Percentiles rank a stretch among this genome's conserved stretches.
These are phyloP conservation scores for Datura wrightii DNA, from an alignment of 257 asterid species.

Conservation along the genomic window DNA sequence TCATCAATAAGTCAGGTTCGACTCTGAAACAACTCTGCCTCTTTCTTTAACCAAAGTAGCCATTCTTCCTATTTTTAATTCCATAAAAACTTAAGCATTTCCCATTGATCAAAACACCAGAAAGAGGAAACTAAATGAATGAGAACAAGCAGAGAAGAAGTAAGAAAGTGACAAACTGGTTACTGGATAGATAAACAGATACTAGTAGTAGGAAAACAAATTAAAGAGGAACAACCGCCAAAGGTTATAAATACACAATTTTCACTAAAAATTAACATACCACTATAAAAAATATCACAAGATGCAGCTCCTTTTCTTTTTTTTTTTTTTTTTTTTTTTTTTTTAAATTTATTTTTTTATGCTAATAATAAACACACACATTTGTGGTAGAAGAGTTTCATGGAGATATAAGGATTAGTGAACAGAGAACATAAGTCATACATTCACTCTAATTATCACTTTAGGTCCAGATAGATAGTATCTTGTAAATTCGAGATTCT, in stretches of 20 bases:
- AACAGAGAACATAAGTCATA: constrained; percentile 12
- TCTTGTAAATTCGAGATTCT: too few species aligned
- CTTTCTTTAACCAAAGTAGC: not conserved
- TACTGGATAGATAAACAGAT: not conserved
- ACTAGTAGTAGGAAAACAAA: not conserved
- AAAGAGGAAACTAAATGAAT: not conserved
- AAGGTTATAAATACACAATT: not conserved
- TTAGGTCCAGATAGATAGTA: too few species aligned
- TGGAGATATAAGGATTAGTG: not conserved
- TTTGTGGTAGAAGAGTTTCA: not conserved
- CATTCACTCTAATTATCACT: not conserved
- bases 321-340: too few species aligned
- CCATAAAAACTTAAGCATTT: not conserved
- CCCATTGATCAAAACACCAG: not conserved
- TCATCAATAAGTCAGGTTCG: not conserved
- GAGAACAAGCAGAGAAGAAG: not conserved
- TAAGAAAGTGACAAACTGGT: not conserved
- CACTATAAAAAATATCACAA: not conserved
- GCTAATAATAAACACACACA: not conserved
- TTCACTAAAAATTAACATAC: not conserved
- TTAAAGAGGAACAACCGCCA: not conserved
- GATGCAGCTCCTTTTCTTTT: not conserved
- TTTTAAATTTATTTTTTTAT: not conserved
- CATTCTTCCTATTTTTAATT: constrained; percentile 5
- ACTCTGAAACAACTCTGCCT: not conserved